phyloP scores from a whole-genome alignment of 2,329 filamentous ascomycete genomes.

The Paracamarosporium sp. region DNA sequence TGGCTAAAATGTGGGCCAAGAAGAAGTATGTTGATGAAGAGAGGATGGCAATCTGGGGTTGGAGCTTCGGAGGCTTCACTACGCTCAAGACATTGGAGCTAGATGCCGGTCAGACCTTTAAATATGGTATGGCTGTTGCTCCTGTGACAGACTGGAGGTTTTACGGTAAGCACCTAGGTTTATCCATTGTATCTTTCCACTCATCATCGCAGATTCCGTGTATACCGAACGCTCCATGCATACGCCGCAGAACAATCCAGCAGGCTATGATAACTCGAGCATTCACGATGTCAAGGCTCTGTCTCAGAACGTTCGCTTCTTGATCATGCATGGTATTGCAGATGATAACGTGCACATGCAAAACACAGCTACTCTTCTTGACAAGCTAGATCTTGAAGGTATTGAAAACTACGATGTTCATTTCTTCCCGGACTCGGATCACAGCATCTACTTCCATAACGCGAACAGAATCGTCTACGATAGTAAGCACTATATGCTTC shows the following conservation, averaged over 20 bases:
- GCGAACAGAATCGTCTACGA: slow-evolving; percentile 91
- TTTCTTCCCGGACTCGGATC: slow-evolving; percentile 95
- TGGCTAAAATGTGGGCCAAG: slow-evolving; percentile 81
- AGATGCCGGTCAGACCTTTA: slow-evolving; percentile 88
- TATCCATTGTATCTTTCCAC: slow-evolving; percentile 1
- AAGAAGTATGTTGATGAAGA: slow-evolving; percentile 83
- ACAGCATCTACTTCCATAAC: slow-evolving; percentile 93
- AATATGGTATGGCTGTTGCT: slow-evolving; percentile 97
- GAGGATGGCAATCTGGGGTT: slow-evolving; percentile 94
- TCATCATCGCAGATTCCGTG: slow-evolving; percentile 67
- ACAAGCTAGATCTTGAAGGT: slow-evolving; percentile 79
- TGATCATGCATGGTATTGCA: slow-evolving; percentile 94
- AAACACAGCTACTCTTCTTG: slow-evolving; percentile 86
- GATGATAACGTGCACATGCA: slow-evolving; percentile 99
- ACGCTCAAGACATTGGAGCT: slow-evolving; percentile 93
- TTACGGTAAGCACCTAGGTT: slow-evolving; percentile 63
- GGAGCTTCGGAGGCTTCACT: slow-evolving; percentile 96
- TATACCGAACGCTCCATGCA: slow-evolving; percentile 99
- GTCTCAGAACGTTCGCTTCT: slow-evolving; percentile 79
- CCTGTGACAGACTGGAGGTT: slow-evolving; percentile 98
- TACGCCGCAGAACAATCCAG: slow-evolving; percentile 80
- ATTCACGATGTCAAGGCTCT: slow-evolving; percentile 79
- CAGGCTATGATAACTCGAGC: slow-evolving; percentile 77
- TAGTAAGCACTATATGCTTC: slow-evolving; percentile 65
- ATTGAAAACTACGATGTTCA: slow-evolving; percentile 97